Evolutionary conservation across 257 asterid genomes (phyloP), one percentile per base, ranked within the genome.

Genomic region (Scutellaria minor): DNA sequence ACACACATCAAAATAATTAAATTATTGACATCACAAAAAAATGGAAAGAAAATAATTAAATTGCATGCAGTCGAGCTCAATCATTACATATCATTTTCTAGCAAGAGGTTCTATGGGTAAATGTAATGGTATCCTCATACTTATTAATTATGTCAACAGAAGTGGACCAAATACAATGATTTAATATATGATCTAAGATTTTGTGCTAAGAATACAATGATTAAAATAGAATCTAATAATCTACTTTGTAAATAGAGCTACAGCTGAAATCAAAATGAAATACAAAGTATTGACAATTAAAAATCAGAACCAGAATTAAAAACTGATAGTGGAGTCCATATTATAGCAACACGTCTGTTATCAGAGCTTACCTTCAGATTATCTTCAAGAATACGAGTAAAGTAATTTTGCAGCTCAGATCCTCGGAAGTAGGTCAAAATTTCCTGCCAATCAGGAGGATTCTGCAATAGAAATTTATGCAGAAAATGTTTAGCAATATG

Each of bases 381-480:
- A 82, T 95, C 99, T 88, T 95, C 99, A 77, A 92, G 87, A 79
- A 95, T 90, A 57, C 97, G 97, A 74, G 99, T 92, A 72, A 95
- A 95, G 77, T 90, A 95, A 77, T 95, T 95, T 82, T 95, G 99
- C 78, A 95, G 82, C 78, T 95, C 99, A 65, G 99, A 95, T 68
- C 99, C 99, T 77, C 99, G 88, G 73, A 95, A 95, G 82, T 95
- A 84, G 55, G 98, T 92, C 89, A 92, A 84, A 64, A 95, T 95
- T 83, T 95, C 98, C 80, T 92, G 98, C 99, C 99, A 95, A 76
- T 95, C 98, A 68, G 99, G 99, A 60, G 99, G 99, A 69, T 87
- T 92, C 98, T 94, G 92, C 89, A 80, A 73, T 63, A 73, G 24
- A 56, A 78, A 39, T 9, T 57, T 9, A 54, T 40, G 35, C 44